phyloP scores from a whole-genome alignment of 306 rosid genomes.

The Medicago lupulina region DNA sequence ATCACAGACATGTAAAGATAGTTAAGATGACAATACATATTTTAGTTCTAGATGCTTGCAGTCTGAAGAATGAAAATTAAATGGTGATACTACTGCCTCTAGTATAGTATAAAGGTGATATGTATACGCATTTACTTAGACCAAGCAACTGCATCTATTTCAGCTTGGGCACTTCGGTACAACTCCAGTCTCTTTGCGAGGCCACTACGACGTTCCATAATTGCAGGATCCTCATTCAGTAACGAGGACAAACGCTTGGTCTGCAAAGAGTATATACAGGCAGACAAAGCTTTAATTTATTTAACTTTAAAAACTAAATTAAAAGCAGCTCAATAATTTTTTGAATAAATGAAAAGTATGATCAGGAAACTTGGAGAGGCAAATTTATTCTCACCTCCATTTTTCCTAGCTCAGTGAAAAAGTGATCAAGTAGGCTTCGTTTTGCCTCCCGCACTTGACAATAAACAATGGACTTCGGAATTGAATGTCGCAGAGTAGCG shows the following conservation, averaged over 20 bases:
- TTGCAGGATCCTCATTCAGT: conserved; percentile 92
- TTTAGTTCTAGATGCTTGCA: background rate
- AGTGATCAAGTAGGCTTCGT: conserved; percentile 83
- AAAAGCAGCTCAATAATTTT: conserved; percentile 20
- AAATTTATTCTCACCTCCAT: conserved; percentile 65
- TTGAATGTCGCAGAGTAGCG: conserved; percentile 79
- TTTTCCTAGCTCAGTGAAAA: conserved; percentile 84
- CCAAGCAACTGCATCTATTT: conserved; percentile 92
- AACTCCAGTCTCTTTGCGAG: conserved; percentile 87
- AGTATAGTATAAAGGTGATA: conserved; percentile 24
- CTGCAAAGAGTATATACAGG: conserved; percentile 50
- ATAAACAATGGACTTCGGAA: conserved; percentile 86
- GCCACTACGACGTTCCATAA: conserved; percentile 83
- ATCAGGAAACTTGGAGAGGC: background rate
- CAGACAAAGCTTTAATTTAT: conserved; percentile 21
- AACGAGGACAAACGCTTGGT: conserved; percentile 73
- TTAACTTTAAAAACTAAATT: conserved; percentile 27
- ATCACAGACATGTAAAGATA: conserved; percentile 5
- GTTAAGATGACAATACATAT: conserved; percentile 20
- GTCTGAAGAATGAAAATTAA: conserved; percentile 7
- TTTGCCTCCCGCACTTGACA: conserved; percentile 98
- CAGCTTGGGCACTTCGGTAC: conserved; percentile 89
- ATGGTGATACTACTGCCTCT: conserved; percentile 33
- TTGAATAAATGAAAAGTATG: conserved; percentile 19
- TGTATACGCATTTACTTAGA: conserved; percentile 61